A percentile compares a stretch with the other conserved stretches of the same genome.
phyloP scores from a whole-genome alignment of 768 basidiomycete genomes.

The Collybiopsis luxurians region DNA sequence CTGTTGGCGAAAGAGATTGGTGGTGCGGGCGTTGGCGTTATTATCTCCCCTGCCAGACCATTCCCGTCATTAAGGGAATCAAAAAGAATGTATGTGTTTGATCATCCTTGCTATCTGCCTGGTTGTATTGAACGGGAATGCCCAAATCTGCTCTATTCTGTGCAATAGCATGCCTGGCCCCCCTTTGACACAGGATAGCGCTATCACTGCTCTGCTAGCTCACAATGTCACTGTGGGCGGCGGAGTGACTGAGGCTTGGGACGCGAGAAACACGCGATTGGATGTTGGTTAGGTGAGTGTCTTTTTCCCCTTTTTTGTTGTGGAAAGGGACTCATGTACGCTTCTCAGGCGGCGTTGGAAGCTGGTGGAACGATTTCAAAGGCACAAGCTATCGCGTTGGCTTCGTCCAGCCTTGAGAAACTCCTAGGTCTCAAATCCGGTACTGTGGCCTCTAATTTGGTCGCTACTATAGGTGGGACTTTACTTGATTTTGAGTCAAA shows the following conservation, averaged over 20 bases:
- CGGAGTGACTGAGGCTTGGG: slow-evolving; percentile 56
- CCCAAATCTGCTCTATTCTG: neutral
- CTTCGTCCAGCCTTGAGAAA: slow-evolving; percentile 40
- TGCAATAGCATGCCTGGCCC: slow-evolving; percentile 41
- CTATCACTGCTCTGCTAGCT: slow-evolving; percentile 51
- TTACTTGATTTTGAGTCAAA: slow-evolving; percentile 39
- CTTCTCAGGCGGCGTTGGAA: slow-evolving; percentile 20
- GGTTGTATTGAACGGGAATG: neutral
- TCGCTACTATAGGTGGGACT: slow-evolving; percentile 33
- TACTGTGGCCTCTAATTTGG: slow-evolving; percentile 22
- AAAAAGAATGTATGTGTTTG: slow-evolving; percentile 49
- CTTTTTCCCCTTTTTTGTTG: neutral
- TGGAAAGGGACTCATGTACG: too few relatives aligned
- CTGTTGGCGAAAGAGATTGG: slow-evolving; percentile 72
- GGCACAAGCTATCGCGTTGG: slow-evolving; percentile 34
- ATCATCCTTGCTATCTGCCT: neutral
- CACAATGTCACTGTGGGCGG: slow-evolving; percentile 71
- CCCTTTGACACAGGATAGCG: slow-evolving; percentile 46
- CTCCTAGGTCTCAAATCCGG: slow-evolving; percentile 33
- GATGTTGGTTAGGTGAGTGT: slow-evolving; percentile 72
- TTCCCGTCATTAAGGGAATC: slow-evolving; percentile 72
- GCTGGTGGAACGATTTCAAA: slow-evolving; percentile 26
- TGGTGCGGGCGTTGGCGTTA: slow-evolving; percentile 64
- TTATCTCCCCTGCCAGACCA: slow-evolving; percentile 61
- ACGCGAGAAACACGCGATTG: slow-evolving; percentile 67